A percentile compares a stretch with the other conserved stretches of the same genome.
These are phyloP conservation scores for Begonia fuchsioides DNA, from an alignment of 306 rosid species.

Conservation along the genomic window DNA sequence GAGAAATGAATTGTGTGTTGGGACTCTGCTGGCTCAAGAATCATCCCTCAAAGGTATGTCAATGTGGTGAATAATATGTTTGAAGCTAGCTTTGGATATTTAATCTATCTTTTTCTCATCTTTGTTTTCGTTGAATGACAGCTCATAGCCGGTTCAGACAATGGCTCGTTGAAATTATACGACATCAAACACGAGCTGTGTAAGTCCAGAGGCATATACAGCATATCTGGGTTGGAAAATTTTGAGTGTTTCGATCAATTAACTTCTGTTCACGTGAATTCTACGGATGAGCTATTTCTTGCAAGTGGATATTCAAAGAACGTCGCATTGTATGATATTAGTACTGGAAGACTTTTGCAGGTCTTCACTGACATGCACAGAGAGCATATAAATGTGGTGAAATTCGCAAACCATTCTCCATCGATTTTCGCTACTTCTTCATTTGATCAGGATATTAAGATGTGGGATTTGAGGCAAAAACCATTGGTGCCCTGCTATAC, in stretches of 20 bases:
- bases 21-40: slow-evolving; percentile 88
- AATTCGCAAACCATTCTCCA: slow-evolving; percentile 75
- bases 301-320: slow-evolving; percentile 80
- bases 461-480: slow-evolving; percentile 88
- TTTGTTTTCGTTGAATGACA: slow-evolving; percentile 18
- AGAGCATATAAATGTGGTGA: slow-evolving; percentile 74
- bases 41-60: slow-evolving; percentile 64
- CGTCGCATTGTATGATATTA: slow-evolving; percentile 70
- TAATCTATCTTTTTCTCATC: slow-evolving; percentile 17
- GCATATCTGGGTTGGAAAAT: slow-evolving; percentile 28
- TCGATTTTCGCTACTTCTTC: slow-evolving; percentile 71
- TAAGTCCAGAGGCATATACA: slow-evolving; percentile 20
- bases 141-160: slow-evolving; percentile 92
- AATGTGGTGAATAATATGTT: slow-evolving; percentile 7
- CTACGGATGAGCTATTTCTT: slow-evolving; percentile 63
- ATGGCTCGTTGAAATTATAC: slow-evolving; percentile 63
- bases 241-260: slow-evolving; percentile 69
- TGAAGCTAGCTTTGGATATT: neutral
- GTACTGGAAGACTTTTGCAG: slow-evolving; percentile 48
- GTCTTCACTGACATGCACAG: slow-evolving; percentile 64
- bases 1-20: slow-evolving; percentile 71
- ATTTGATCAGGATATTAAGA: slow-evolving; percentile 66
- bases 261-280: slow-evolving; percentile 80
- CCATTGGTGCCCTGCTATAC: slow-evolving; percentile 55
- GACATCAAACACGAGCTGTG: slow-evolving; percentile 34